Percentiles rank a stretch among this genome's conserved stretches.
These are phyloP conservation scores for Fusarium concolor DNA, from an alignment of 2,329 filamentous ascomycete species.

Conservation along the genomic window DNA sequence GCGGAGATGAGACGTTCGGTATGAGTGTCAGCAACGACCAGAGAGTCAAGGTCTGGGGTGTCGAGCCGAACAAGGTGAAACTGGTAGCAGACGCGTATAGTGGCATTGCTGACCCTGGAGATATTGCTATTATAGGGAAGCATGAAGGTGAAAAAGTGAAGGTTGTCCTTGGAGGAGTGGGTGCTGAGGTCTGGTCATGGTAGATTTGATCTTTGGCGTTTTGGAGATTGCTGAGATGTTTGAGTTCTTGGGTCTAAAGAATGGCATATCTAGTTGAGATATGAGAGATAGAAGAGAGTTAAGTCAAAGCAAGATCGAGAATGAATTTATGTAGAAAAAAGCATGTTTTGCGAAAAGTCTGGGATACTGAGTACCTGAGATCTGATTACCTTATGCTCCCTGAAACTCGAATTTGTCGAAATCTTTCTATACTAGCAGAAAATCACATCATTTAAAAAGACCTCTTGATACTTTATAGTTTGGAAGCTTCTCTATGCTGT, in stretches of 20 bases:
- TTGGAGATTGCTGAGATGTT: conserved; percentile 1
- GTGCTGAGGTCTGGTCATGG: conserved; percentile 43
- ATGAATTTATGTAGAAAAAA: background rate
- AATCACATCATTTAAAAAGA: background rate
- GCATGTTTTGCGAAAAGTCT: background rate
- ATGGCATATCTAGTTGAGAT: background rate
- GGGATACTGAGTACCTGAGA: background rate
- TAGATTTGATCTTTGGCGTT: conserved; percentile 17
- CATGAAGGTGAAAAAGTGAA: conserved; percentile 8
- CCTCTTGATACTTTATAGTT: background rate
- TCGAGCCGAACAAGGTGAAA: conserved; percentile 50
- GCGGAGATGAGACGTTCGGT: conserved; percentile 43
- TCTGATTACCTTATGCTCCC: too few species aligned
- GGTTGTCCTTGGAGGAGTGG: conserved; percentile 42
- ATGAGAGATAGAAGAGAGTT: too few species aligned
- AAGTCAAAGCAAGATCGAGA: too few species aligned
- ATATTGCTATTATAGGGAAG: conserved; percentile 45
- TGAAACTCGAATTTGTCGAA: too few species aligned
- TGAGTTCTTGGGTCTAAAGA: background rate
- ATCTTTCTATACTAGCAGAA: background rate
- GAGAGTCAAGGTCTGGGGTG: conserved; percentile 66
- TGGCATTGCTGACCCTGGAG: conserved; percentile 69
- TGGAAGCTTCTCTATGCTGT: background rate
- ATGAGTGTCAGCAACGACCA: conserved; percentile 71
- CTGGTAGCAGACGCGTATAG: conserved; percentile 65